A percentile compares a stretch with the other conserved stretches of the same genome.
Conservation (phyloP, 495 filamentous ascomycete genomes). For the Penicillium bovifimosum region DNA sequence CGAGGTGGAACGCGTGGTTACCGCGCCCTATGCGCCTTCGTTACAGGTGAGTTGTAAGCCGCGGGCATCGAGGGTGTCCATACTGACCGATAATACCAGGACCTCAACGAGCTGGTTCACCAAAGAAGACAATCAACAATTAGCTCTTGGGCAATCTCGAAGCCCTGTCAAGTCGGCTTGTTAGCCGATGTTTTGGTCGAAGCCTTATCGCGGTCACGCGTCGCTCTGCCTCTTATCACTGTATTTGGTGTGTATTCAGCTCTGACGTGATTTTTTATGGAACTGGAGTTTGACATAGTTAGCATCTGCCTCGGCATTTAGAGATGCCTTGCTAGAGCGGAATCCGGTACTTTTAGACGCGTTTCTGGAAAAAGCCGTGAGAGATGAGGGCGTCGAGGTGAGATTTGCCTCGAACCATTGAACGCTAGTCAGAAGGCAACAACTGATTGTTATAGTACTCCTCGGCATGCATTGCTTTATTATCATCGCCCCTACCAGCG, state of each 20-base stretch:
- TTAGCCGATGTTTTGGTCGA: slow-evolving; percentile 42
- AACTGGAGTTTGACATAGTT: slow-evolving; percentile 1
- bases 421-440: background rate
- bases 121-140: slow-evolving; percentile 14
- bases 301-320: slow-evolving; percentile 29
- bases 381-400: slow-evolving; percentile 31
- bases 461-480: slow-evolving; percentile 34
- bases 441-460: slow-evolving; percentile 28
- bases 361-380: slow-evolving; percentile 33
- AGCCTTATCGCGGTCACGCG: slow-evolving; percentile 36
- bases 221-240: slow-evolving; percentile 34
- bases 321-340: slow-evolving; percentile 37
- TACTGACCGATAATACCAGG: slow-evolving; percentile 21
- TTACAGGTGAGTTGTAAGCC: slow-evolving; percentile 30
- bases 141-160: slow-evolving; percentile 37
- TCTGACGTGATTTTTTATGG: background rate
- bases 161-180: slow-evolving; percentile 41
- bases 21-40: slow-evolving; percentile 37
- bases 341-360: slow-evolving; percentile 39
- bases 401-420: background rate
- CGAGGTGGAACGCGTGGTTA: slow-evolving; percentile 40
- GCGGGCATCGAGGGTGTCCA: background rate
- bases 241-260: slow-evolving; percentile 32
- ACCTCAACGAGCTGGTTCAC: slow-evolving; percentile 31
- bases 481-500: slow-evolving; percentile 37